These are phyloP conservation scores for Domatiomyces globalis DNA, from an alignment of 2,329 filamentous ascomycete genomes.

Conservation along the genomic window DNA sequence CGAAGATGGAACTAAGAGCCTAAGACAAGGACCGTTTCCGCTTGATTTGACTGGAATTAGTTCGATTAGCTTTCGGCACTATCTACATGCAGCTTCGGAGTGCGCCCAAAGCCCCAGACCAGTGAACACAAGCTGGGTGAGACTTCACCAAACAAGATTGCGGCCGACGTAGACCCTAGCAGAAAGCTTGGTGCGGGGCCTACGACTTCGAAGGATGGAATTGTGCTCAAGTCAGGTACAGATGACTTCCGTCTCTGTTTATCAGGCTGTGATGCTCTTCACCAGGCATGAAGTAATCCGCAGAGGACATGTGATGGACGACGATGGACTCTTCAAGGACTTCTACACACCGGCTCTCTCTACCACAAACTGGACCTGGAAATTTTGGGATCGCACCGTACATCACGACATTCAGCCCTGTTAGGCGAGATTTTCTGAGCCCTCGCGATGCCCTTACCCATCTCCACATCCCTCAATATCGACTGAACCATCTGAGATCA, in stretches of 20 bases:
- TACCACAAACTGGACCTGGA: no score
- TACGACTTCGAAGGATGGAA: not conserved
- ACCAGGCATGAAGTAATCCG: not conserved
- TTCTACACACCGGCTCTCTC: not conserved
- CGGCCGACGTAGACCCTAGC: not conserved
- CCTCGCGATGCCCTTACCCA: not conserved
- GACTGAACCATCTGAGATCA: not conserved
- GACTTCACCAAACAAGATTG: not conserved
- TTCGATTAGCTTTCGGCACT: not conserved
- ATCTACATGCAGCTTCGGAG: not conserved
- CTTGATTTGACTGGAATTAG: not conserved
- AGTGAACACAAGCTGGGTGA: not conserved
- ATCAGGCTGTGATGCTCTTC: not conserved
- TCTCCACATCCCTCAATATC: not conserved
- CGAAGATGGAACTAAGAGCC: not conserved
- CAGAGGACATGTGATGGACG: not conserved
- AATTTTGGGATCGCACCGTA: not conserved
- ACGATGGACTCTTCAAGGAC: not conserved
- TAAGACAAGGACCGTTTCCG: not conserved
- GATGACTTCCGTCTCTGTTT: not conserved
- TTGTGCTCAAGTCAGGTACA: not conserved
- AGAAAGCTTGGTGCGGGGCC: not conserved
- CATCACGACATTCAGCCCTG: no score
- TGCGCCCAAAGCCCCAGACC: not conserved
- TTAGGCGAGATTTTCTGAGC: not conserved